A percentile compares a stretch with the other conserved stretches of the same genome.
Evolutionary conservation across 2,329 filamentous ascomycete species (phyloP).

Genomic region (Claviceps humidiphila): DNA sequence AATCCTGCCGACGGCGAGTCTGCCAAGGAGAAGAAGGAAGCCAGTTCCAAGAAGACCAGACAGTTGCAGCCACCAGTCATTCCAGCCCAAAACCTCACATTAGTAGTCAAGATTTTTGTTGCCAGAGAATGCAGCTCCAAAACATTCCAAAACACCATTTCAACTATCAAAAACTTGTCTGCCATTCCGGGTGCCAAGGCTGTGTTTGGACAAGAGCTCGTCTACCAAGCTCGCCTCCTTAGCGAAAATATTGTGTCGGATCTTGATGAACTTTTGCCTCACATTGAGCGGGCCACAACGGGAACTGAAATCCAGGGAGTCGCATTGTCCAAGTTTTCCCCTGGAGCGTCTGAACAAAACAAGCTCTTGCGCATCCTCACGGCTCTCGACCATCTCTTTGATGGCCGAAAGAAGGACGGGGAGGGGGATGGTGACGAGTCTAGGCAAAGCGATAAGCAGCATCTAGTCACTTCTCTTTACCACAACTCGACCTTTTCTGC

Average conservation of each 20-base stretch:
- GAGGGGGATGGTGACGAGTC: slow-evolving; percentile 35
- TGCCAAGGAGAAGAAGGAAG: slow-evolving; percentile 26
- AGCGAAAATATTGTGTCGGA: slow-evolving; percentile 77
- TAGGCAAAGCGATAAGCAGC: slow-evolving; percentile 55
- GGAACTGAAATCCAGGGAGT: slow-evolving; percentile 93
- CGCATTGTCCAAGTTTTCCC: slow-evolving; percentile 88
- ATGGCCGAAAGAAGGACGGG: slow-evolving; percentile 56
- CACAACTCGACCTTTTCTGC: slow-evolving; percentile 81
- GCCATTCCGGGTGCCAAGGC: slow-evolving; percentile 82
- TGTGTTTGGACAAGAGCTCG: slow-evolving; percentile 84
- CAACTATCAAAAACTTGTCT: slow-evolving; percentile 96
- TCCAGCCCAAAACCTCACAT: slow-evolving; percentile 74
- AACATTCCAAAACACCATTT: slow-evolving; percentile 94
- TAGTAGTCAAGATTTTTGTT: slow-evolving; percentile 94
- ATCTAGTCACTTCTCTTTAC: slow-evolving; percentile 77
- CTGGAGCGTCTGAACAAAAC: slow-evolving; percentile 89
- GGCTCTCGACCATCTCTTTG: slow-evolving; percentile 90
- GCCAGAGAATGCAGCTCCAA: slow-evolving; percentile 94
- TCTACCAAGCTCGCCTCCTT: slow-evolving; percentile 71
- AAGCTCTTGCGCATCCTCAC: slow-evolving; percentile 87
- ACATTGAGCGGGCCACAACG: slow-evolving; percentile 74
- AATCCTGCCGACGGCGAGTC: slow-evolving; percentile 16
- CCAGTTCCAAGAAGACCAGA: slow-evolving; percentile 37
- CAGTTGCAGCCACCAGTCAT: slow-evolving; percentile 69
- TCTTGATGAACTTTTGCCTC: slow-evolving; percentile 69